Conservation (phyloP, 345 rosid species). For the Citrus australasica region DNA sequence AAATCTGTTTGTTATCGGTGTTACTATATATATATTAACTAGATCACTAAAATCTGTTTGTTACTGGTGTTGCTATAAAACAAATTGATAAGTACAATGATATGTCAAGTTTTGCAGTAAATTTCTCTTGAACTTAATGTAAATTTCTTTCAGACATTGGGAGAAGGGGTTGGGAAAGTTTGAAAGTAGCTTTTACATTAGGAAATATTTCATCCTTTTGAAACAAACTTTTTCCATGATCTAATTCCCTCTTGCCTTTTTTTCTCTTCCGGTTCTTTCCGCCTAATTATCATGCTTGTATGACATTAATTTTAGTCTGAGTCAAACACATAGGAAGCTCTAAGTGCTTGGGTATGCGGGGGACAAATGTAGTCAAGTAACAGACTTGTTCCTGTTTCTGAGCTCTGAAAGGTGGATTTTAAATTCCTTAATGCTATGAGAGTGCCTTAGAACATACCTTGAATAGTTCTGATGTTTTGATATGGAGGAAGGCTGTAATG, state of each 20-base stretch:
- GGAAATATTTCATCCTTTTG: background rate
- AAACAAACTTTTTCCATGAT: background rate
- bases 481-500: background rate
- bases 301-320: background rate
- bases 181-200: background rate
- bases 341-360: background rate
- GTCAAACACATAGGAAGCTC: background rate
- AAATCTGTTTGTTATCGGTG: no score
- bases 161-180: background rate
- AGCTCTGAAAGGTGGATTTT: background rate
- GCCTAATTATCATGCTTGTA: background rate
- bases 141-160: background rate
- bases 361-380: background rate
- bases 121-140: background rate
- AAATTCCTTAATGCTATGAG: background rate
- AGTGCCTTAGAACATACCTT: background rate
- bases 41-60: background rate
- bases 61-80: background rate
- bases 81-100: background rate
- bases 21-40: no score
- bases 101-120: background rate
- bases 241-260: background rate
- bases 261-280: background rate
- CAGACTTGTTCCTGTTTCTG: background rate
- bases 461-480: background rate